phyloP scores from a whole-genome alignment of 495 filamentous ascomycete genomes.

The Thozetella sp. region DNA sequence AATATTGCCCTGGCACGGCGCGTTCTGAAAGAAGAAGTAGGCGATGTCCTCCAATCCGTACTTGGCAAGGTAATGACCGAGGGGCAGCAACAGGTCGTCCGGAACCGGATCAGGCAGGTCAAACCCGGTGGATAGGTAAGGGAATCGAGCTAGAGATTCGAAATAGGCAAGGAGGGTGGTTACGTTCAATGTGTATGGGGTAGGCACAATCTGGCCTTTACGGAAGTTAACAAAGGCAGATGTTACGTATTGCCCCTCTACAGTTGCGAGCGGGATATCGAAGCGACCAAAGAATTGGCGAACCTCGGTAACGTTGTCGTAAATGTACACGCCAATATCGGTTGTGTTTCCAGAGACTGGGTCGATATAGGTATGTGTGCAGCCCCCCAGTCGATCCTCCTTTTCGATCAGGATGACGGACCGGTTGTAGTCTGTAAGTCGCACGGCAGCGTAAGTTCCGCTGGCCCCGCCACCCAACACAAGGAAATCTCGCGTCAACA shows the following conservation, averaged over 20 bases:
- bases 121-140: slow-evolving; percentile 34
- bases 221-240: too few relatives aligned
- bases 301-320: slow-evolving; percentile 36
- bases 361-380: slow-evolving; percentile 42
- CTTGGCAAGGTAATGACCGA: slow-evolving; percentile 43
- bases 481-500: slow-evolving; percentile 38
- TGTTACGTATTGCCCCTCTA: too few relatives aligned
- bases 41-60: slow-evolving; percentile 33
- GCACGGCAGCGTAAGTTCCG: slow-evolving; percentile 49
- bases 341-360: slow-evolving; percentile 36
- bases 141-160: slow-evolving; percentile 14
- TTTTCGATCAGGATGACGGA: slow-evolving; percentile 47
- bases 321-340: slow-evolving; percentile 46
- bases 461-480: slow-evolving; percentile 51
- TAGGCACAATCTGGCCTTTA: too few relatives aligned
- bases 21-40: slow-evolving; percentile 23
- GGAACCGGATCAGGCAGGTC: slow-evolving; percentile 43
- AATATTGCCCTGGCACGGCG: slow-evolving; percentile 39
- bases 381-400: slow-evolving; percentile 40
- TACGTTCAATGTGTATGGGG: too few relatives aligned
- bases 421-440: slow-evolving; percentile 38
- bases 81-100: slow-evolving; percentile 38
- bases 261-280: too few relatives aligned
- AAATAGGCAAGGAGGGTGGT: slow-evolving; percentile 14
- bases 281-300: too few relatives aligned